Conservation (phyloP, 2,329 filamentous ascomycete genomes). For the Colletotrichum filicis region DNA sequence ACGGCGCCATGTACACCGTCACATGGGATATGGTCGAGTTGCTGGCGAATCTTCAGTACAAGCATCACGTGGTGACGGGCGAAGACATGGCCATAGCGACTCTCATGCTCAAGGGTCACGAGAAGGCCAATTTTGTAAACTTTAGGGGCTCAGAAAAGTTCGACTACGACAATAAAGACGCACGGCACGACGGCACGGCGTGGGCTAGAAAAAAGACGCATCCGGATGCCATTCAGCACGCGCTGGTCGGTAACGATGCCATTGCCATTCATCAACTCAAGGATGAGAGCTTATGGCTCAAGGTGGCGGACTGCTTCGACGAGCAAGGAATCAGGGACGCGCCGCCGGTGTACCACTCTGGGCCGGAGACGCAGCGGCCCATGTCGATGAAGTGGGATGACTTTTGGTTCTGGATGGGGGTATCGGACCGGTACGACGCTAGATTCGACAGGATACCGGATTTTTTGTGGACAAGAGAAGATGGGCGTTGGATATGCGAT, state of each 20-base stretch:
- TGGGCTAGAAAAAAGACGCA: slow-evolving; percentile 43
- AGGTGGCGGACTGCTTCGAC: slow-evolving; percentile 44
- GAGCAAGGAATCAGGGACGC: slow-evolving; percentile 40
- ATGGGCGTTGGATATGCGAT: slow-evolving; percentile 40
- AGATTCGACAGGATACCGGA: slow-evolving; percentile 40
- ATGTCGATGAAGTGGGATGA: slow-evolving; percentile 39
- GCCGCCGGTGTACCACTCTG: slow-evolving; percentile 1
- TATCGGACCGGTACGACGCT: slow-evolving; percentile 35
- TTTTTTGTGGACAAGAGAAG: slow-evolving; percentile 35
- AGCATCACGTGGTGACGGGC: slow-evolving; percentile 41
- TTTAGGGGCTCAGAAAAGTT: slow-evolving; percentile 44
- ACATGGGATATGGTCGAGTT: slow-evolving; percentile 47
- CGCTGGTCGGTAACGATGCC: slow-evolving; percentile 37
- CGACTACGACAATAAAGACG: slow-evolving; percentile 43
- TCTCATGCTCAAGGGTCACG: slow-evolving; percentile 41
- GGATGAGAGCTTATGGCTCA: slow-evolving; percentile 39
- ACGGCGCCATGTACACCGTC: slow-evolving; percentile 47
- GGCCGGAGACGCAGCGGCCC: slow-evolving; percentile 21
- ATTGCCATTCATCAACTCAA: slow-evolving; percentile 45
- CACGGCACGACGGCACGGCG: slow-evolving; percentile 41
- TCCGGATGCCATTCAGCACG: slow-evolving; percentile 39
- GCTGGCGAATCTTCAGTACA: slow-evolving; percentile 40
- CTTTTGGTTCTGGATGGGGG: slow-evolving; percentile 38
- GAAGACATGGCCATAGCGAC: slow-evolving; percentile 44
- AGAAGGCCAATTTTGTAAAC: slow-evolving; percentile 42